phyloP scores from a whole-genome alignment of 192 early-diverging fungal genomes.

The Gamsiella multidivaricata region DNA sequence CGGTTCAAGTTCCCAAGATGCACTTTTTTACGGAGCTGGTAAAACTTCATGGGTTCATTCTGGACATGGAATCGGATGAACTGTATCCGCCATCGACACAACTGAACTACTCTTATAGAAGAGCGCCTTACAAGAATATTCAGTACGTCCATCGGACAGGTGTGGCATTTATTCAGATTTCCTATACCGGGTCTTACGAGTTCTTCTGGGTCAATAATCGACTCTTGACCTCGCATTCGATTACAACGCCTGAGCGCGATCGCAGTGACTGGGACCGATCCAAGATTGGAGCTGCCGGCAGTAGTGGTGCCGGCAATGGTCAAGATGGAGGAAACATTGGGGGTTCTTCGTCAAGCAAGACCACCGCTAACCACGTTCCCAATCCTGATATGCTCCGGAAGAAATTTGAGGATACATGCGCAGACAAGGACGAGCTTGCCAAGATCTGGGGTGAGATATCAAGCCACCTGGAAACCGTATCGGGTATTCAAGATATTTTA shows the following conservation, averaged over 20 bases:
- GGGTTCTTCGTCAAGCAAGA: conserved; percentile 29
- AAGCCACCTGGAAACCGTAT: conserved; percentile 40
- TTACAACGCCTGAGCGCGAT: conserved; percentile 53
- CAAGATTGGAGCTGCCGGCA: conserved; percentile 20
- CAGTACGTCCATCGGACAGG: conserved; percentile 94
- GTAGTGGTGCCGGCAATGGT: conserved; percentile 6
- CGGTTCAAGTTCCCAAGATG: conserved; percentile 60
- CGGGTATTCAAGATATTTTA: conserved; percentile 50
- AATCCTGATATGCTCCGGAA: conserved; percentile 69
- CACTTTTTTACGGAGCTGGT: conserved; percentile 87
- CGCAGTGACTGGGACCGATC: conserved; percentile 52
- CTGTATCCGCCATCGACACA: conserved; percentile 72
- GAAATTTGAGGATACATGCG: conserved; percentile 72
- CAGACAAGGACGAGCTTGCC: conserved; percentile 63
- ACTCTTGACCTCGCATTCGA: conserved; percentile 69
- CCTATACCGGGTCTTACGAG: conserved; percentile 64
- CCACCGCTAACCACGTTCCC: conserved; percentile 31
- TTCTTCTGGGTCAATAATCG: conserved; percentile 93
- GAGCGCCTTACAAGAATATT: conserved; percentile 77
- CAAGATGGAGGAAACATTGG: conserved; percentile 6
- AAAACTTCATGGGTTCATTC: conserved; percentile 84
- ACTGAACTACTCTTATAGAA: conserved; percentile 68
- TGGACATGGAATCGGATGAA: conserved; percentile 92
- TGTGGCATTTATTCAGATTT: conserved; percentile 92
- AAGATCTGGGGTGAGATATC: conserved; percentile 72